phyloP scores from a whole-genome alignment of 208 protist genomes.

The Strigomonas culicis region DNA sequence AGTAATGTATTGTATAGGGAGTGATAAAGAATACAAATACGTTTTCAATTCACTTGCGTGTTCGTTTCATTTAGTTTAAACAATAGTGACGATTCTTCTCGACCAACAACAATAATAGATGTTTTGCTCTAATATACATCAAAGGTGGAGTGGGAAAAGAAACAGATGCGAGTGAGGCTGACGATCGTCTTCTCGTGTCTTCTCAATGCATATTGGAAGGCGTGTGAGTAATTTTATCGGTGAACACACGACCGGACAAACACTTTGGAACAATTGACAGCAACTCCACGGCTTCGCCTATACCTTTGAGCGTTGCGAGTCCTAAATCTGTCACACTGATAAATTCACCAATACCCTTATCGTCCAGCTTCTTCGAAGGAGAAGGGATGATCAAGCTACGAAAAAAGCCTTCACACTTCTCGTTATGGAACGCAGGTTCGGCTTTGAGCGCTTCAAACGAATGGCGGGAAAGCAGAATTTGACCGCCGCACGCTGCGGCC shows the following conservation, averaged over 20 bases:
- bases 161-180: too few relatives aligned
- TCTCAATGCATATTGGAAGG: too few relatives aligned
- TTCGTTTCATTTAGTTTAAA: too few relatives aligned
- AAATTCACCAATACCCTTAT: constrained; percentile 46
- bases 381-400: constrained; percentile 36
- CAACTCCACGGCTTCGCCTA: constrained; percentile 45
- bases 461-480: constrained; percentile 74
- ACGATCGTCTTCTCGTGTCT: too few relatives aligned
- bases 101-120: too few relatives aligned
- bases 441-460: constrained; percentile 53
- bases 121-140: too few relatives aligned
- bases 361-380: constrained; percentile 25
- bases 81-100: too few relatives aligned
- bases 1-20: too few relatives aligned
- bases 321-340: constrained; percentile 52
- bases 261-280: constrained; percentile 58
- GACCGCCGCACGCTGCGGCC: constrained; percentile 62
- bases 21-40: too few relatives aligned
- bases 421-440: constrained; percentile 46
- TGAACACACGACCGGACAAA: constrained; percentile 44
- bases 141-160: too few relatives aligned
- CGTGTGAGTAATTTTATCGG: too few relatives aligned
- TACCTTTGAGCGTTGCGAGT: constrained; percentile 39
- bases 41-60: too few relatives aligned
- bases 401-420: constrained; percentile 49